Evolutionary conservation across 768 basidiomycete species (phyloP).

Genomic region (Mycena pura): DNA sequence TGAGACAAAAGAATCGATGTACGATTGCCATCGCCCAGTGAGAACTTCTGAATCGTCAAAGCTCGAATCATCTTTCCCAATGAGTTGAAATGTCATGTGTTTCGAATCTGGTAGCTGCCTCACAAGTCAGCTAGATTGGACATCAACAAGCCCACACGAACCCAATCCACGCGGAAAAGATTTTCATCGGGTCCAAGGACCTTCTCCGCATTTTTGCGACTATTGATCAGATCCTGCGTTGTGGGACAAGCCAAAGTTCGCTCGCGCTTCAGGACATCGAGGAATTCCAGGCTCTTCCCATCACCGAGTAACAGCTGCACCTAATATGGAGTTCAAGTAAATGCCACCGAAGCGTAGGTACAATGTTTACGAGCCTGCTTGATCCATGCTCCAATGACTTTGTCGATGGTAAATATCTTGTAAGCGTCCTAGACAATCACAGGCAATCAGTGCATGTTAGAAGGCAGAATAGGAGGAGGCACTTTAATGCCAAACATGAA

Average conservation of each 20-base stretch:
- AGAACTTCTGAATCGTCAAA: conserved; percentile 79
- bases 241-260: conserved; percentile 63
- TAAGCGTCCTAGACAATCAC: conserved; percentile 65
- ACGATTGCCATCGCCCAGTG: conserved; percentile 80
- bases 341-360: not conserved
- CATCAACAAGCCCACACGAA: conserved; percentile 37
- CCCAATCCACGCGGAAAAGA: conserved; percentile 84
- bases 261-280: conserved; percentile 75
- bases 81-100: conserved; percentile 73
- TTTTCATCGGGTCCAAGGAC: conserved; percentile 79
- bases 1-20: conserved; percentile 78
- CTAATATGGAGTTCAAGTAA: conserved; percentile 35
- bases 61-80: conserved; percentile 80
- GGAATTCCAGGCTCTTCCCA: conserved; percentile 71
- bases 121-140: not conserved
- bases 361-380: conserved; percentile 67
- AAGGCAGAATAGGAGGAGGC: not conserved
- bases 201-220: conserved; percentile 70
- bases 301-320: conserved; percentile 75
- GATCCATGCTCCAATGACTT: conserved; percentile 85
- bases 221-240: conserved; percentile 74
- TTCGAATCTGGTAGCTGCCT: conserved; percentile 70
- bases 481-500: conserved; percentile 87
- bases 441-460: not conserved
- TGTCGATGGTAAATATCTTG: conserved; percentile 93